Conservation (phyloP, 345 rosid genomes). For the Bruguiera sexangula region DNA sequence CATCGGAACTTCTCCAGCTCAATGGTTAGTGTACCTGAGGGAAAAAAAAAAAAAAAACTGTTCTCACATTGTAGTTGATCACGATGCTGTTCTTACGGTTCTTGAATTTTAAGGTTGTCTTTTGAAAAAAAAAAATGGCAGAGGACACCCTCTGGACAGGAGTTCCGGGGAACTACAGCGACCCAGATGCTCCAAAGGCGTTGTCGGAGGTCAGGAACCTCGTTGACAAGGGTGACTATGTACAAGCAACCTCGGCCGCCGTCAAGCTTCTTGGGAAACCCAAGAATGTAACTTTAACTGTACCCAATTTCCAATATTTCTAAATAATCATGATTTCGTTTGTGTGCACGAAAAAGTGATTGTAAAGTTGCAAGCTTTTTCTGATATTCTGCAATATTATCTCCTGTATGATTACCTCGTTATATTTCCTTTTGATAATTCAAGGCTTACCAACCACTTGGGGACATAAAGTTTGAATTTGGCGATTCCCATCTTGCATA, state of each 20-base stretch:
- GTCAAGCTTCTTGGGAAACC: slow-evolving; percentile 53
- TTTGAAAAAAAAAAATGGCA: slow-evolving; percentile 9
- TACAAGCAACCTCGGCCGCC: slow-evolving; percentile 75
- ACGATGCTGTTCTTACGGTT: background rate
- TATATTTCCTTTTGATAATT: background rate
- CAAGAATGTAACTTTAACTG: slow-evolving; percentile 45
- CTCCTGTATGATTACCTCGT: background rate
- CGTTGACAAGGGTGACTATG: slow-evolving; percentile 53
- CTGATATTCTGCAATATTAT: background rate
- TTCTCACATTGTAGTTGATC: background rate
- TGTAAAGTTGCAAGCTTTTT: background rate
- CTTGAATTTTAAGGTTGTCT: background rate
- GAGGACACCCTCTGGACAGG: slow-evolving; percentile 97
- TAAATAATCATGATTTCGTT: background rate
- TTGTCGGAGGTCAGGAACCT: slow-evolving; percentile 63
- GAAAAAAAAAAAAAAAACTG: background rate
- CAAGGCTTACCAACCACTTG: slow-evolving; percentile 85
- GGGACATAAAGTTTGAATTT: slow-evolving; percentile 76
- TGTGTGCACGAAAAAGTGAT: too few relatives aligned
- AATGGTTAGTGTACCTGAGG: slow-evolving; percentile 44
- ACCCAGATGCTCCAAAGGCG: slow-evolving; percentile 60
- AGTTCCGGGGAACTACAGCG: slow-evolving; percentile 56
- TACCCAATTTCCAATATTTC: background rate
- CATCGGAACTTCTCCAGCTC: slow-evolving; percentile 70
- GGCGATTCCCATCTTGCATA: slow-evolving; percentile 63